These are phyloP conservation scores for Colletotrichum cordylinicola DNA, from an alignment of 2,329 filamentous ascomycete species.

Conservation along the genomic window DNA sequence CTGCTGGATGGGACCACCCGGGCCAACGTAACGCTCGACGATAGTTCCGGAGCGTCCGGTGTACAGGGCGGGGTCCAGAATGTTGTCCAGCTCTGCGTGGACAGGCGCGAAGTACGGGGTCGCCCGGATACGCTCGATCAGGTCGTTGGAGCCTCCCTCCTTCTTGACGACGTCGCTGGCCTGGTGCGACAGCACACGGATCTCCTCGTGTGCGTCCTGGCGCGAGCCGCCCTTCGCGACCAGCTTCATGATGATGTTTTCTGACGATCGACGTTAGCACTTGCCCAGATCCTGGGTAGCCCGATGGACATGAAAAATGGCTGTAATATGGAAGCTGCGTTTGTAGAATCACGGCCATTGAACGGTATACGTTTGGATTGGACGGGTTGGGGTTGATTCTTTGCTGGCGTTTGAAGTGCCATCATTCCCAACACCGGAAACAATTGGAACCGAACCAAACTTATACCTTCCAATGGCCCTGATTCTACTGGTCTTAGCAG, in stretches of 20 bases:
- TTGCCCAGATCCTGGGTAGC: not conserved
- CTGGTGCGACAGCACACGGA: slow-evolving; percentile 81
- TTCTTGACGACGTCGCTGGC: slow-evolving; percentile 66
- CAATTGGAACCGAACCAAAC: not conserved
- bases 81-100: slow-evolving; percentile 69
- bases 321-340: not conserved
- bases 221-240: slow-evolving; percentile 73
- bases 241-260: slow-evolving; percentile 78
- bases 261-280: slow-evolving; percentile 24
- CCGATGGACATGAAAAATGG: not conserved
- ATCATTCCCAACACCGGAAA: not conserved
- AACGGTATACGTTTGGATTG: not conserved
- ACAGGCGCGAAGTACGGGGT: slow-evolving; percentile 79
- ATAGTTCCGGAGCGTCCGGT: slow-evolving; percentile 49
- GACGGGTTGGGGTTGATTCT: not conserved
- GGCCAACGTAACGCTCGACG: slow-evolving; percentile 50
- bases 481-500: not conserved
- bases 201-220: slow-evolving; percentile 87
- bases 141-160: slow-evolving; percentile 41
- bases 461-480: not conserved
- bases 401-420: not conserved
- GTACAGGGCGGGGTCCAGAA: slow-evolving; percentile 67
- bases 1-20: slow-evolving; percentile 43
- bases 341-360: not conserved
- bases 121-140: slow-evolving; percentile 73